A percentile compares a stretch with the other conserved stretches of the same genome.
phyloP scores from a whole-genome alignment of 345 rosid species.

The Populus ilicifolia region DNA sequence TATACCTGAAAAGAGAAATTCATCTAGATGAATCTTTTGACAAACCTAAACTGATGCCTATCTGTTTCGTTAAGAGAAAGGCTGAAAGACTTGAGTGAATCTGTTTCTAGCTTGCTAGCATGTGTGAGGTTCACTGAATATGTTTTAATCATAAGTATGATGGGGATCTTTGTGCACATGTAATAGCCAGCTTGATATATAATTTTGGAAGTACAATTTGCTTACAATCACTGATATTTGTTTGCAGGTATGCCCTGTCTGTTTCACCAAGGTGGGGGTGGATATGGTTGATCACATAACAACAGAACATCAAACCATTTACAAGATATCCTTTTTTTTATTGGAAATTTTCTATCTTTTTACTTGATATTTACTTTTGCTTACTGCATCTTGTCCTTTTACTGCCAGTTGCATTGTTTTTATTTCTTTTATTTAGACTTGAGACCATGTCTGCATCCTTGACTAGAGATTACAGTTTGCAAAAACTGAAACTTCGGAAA shows the following conservation, averaged over 20 bases:
- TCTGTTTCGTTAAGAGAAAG: neutral
- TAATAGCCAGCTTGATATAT: neutral
- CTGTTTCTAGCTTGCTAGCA: neutral
- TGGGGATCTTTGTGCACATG: neutral
- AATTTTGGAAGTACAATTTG: constrained; percentile 1
- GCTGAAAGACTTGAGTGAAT: neutral
- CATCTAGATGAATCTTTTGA: neutral
- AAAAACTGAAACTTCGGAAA: constrained; percentile 48
- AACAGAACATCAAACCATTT: constrained; percentile 14
- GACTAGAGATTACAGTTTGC: constrained; percentile 57
- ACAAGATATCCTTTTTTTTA: constrained; percentile 27
- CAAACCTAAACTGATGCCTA: neutral
- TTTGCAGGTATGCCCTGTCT: constrained; percentile 31
- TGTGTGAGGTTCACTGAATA: neutral
- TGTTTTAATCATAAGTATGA: neutral
- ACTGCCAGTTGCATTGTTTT: neutral
- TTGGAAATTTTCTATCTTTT: neutral
- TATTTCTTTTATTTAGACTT: neutral
- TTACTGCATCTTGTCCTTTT: neutral
- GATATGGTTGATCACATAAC: constrained; percentile 23
- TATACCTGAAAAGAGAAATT: neutral
- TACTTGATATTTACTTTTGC: neutral
- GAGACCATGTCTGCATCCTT: constrained; percentile 42
- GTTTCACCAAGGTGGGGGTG: constrained; percentile 10
- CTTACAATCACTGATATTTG: neutral